Percentiles rank a stretch among this genome's conserved stretches.
These are phyloP conservation scores for Kalanchoe fedtschenkoi DNA, from an alignment of 164 flowering plant species.

Conservation along the genomic window DNA sequence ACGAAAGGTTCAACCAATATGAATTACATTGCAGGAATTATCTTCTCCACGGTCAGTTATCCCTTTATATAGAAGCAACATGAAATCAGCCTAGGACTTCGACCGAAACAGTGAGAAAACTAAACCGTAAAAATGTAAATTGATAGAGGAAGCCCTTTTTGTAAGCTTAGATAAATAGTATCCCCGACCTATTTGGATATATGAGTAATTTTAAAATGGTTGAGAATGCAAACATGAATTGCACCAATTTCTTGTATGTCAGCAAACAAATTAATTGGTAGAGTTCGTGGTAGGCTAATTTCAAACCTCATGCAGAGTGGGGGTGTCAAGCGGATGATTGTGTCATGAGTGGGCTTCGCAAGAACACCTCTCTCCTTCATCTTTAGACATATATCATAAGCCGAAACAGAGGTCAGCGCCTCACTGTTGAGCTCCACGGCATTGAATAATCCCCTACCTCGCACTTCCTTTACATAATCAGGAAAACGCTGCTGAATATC, in stretches of 20 bases:
- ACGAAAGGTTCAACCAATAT: background rate
- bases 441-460: conserved; percentile 88
- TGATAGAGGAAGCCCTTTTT: too few species aligned
- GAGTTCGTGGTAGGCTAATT: background rate
- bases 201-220: background rate
- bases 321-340: conserved; percentile 87
- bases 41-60: too few species aligned
- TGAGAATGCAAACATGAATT: background rate
- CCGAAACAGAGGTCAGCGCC: conserved; percentile 54
- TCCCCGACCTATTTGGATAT: too few species aligned
- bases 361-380: conserved; percentile 91
- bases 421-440: conserved; percentile 78
- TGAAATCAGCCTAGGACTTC: too few species aligned
- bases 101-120: too few species aligned
- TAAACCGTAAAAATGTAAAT: too few species aligned
- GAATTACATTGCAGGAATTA: background rate
- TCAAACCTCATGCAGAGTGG: conserved; percentile 79
- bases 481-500: conserved; percentile 62
- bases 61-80: too few species aligned
- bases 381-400: conserved; percentile 81
- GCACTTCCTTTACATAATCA: conserved; percentile 58
- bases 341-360: conserved; percentile 90
- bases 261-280: background rate
- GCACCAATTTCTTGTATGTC: background rate
- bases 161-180: too few species aligned